phyloP scores from a whole-genome alignment of 179 eudicot species.

The Camellia oleifera region DNA sequence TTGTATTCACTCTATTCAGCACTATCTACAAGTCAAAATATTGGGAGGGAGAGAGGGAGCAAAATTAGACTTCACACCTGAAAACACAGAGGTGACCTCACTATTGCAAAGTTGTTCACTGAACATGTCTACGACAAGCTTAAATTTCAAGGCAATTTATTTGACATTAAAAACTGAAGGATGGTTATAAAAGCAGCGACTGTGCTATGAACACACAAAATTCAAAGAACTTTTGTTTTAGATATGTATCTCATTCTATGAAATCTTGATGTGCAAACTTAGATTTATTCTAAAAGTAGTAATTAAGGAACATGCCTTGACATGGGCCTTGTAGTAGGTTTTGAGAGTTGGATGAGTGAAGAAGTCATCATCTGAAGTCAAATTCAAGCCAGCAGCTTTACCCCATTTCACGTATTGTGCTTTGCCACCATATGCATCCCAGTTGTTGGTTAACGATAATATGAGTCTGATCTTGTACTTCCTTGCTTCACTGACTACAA shows the following conservation, averaged over 20 bases:
- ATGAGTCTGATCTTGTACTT: constrained; percentile 77
- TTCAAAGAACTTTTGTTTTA: too few species aligned
- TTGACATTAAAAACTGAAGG: background rate
- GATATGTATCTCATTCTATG: too few species aligned
- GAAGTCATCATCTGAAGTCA: constrained; percentile 78
- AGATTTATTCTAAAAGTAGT: too few species aligned
- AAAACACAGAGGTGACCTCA: background rate
- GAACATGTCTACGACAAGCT: background rate
- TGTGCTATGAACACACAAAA: too few species aligned
- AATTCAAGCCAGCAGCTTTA: constrained; percentile 64
- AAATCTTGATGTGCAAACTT: too few species aligned
- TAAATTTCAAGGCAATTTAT: background rate
- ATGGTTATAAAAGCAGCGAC: background rate
- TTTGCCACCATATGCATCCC: constrained; percentile 88
- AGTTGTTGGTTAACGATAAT: constrained; percentile 77
- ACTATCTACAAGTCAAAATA: constrained; percentile 47
- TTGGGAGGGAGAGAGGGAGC: constrained; percentile 1
- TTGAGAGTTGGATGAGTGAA: constrained; percentile 62
- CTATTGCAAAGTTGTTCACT: background rate
- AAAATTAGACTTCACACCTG: background rate
- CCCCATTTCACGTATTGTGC: constrained; percentile 94
- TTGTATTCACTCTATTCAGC: constrained; percentile 73
- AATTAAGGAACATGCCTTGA: constrained; percentile 48
- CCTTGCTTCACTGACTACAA: constrained; percentile 85
- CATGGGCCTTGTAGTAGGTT: constrained; percentile 77